Conservation (phyloP, 192 early-diverging fungal species). For the Entomortierella lignicola region DNA sequence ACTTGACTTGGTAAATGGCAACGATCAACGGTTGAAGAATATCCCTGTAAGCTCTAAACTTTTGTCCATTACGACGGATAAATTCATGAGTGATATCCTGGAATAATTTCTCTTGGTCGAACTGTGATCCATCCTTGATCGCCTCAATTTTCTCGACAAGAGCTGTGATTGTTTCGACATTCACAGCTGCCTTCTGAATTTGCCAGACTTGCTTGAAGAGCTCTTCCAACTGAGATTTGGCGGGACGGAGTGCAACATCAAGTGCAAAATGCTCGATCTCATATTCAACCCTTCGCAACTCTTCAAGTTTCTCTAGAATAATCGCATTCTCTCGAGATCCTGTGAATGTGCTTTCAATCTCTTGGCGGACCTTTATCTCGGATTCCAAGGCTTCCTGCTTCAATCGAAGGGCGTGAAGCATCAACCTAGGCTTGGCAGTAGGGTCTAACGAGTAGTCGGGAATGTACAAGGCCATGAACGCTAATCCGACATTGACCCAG, state of each 20-base stretch:
- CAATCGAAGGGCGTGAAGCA: conserved; percentile 70
- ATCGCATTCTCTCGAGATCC: conserved; percentile 63
- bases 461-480: conserved; percentile 77
- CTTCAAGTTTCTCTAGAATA: conserved; percentile 36
- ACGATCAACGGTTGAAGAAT: conserved; percentile 76
- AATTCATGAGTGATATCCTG: conserved; percentile 78
- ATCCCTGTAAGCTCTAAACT: conserved; percentile 82
- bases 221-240: conserved; percentile 71
- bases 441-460: conserved; percentile 89
- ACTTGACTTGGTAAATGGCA: conserved; percentile 81
- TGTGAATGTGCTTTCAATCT: conserved; percentile 71
- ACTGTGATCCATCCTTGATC: conserved; percentile 47
- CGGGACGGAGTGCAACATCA: conserved; percentile 72
- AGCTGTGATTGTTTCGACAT: conserved; percentile 50
- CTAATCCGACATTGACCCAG: conserved; percentile 67
- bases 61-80: conserved; percentile 68
- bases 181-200: conserved; percentile 65
- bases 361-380: conserved; percentile 67
- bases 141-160: conserved; percentile 61
- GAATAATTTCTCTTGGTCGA: conserved; percentile 70
- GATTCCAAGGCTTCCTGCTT: conserved; percentile 60
- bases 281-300: conserved; percentile 48
- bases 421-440: conserved; percentile 75
- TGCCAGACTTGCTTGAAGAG: conserved; percentile 72
- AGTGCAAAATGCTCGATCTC: conserved; percentile 52